Evolutionary conservation across 495 filamentous ascomycete species (phyloP).

Genomic region (Darksidea phi): DNA sequence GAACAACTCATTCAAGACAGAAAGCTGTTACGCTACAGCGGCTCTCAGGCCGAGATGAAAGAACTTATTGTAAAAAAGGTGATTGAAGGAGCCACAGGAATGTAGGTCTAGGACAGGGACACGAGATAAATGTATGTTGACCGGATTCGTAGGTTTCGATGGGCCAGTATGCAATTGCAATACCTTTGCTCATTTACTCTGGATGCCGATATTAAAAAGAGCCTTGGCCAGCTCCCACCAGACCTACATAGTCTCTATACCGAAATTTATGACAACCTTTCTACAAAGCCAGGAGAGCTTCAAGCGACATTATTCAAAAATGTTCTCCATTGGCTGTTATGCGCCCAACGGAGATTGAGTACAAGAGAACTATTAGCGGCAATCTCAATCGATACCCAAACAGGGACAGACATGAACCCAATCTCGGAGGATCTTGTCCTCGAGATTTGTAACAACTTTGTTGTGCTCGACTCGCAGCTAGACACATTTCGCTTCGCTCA

Average conservation of each 20-base stretch:
- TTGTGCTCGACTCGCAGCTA: constrained; percentile 36
- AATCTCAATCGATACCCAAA: constrained; percentile 18
- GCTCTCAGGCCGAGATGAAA: constrained; percentile 17
- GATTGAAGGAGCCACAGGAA: constrained; percentile 39
- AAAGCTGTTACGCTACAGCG: constrained; percentile 10
- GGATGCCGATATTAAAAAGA: constrained; percentile 26
- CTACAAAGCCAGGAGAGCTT: constrained; percentile 12
- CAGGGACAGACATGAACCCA: constrained; percentile 19
- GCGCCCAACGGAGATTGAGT: constrained; percentile 27
- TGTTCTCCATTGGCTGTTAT: constrained; percentile 33
- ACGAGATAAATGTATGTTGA: constrained; percentile 1
- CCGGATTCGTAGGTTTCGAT: constrained; percentile 41
- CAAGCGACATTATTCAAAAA: constrained; percentile 21
- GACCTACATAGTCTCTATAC: constrained; percentile 36
- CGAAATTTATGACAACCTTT: constrained; percentile 33
- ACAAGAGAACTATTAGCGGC: constrained; percentile 6
- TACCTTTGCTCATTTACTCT: constrained; percentile 35
- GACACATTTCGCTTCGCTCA: constrained; percentile 42
- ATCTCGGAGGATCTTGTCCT: constrained; percentile 28
- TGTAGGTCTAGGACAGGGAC: constrained; percentile 34
- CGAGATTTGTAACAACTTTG: constrained; percentile 39
- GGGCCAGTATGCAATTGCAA: constrained; percentile 43
- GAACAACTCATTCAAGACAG: constrained; percentile 24
- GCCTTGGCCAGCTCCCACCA: constrained; percentile 37
- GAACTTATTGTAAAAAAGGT: constrained; percentile 36